Percentiles rank a stretch among this genome's conserved stretches.
Evolutionary conservation across 2,329 filamentous ascomycete genomes (phyloP).

Genomic region (Xylariaceae sp.): DNA sequence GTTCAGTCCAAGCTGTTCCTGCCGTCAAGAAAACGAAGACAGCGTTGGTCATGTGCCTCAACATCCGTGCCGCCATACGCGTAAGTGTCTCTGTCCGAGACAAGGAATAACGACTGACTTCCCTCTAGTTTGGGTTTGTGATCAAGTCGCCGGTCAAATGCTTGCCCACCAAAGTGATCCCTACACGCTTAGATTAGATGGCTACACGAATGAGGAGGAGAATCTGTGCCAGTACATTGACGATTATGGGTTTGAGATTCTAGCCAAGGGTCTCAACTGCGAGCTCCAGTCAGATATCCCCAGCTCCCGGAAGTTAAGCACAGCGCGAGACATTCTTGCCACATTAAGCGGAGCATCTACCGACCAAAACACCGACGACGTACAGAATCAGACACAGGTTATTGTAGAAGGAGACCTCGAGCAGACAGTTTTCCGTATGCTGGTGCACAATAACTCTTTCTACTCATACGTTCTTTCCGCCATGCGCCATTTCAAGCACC

Average conservation of each 20-base stretch:
- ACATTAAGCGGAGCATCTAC: conserved; percentile 39
- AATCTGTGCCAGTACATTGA: conserved; percentile 49
- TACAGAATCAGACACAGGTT: conserved; percentile 40
- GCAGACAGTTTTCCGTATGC: conserved; percentile 51
- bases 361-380: conserved; percentile 46
- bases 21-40: conserved; percentile 31
- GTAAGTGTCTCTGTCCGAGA: not conserved
- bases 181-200: conserved; percentile 42
- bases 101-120: not conserved
- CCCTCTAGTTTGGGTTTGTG: conserved; percentile 48
- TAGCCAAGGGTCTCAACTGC: conserved; percentile 53
- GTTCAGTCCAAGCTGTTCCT: conserved; percentile 47
- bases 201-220: conserved; percentile 45
- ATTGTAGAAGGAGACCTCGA: conserved; percentile 47
- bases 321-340: conserved; percentile 52
- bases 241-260: conserved; percentile 49
- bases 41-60: conserved; percentile 18
- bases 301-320: conserved; percentile 41
- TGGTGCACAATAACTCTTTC: conserved; percentile 53
- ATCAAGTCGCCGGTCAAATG: conserved; percentile 49
- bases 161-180: conserved; percentile 40
- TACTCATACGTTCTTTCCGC: conserved; percentile 51
- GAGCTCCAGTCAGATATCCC: conserved; percentile 33
- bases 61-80: conserved; percentile 45
- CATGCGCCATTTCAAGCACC: conserved; percentile 42